phyloP scores from a whole-genome alignment of 164 flowering plant species.

The Aristolochia californica region DNA sequence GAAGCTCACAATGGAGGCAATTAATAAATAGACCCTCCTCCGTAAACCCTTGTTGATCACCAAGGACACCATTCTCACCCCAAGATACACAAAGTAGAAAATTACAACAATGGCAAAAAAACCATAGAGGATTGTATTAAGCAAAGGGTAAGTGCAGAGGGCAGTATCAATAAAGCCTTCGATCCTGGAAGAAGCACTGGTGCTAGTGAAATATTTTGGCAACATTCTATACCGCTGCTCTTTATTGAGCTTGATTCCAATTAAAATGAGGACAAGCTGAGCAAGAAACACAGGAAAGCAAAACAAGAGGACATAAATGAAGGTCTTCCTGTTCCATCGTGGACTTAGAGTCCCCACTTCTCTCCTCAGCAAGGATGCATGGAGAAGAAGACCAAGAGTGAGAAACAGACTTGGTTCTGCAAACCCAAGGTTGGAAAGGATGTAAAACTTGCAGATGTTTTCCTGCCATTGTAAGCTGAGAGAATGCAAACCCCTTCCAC shows the following conservation, averaged over 20 bases:
- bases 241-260: conserved; percentile 45
- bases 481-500: conserved; percentile 35
- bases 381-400: conserved; percentile 66
- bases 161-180: conserved; percentile 20
- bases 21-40: conserved; percentile 63
- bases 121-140: conserved; percentile 69
- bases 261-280: conserved; percentile 53
- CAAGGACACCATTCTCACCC: conserved; percentile 49
- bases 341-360: conserved; percentile 43
- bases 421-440: conserved; percentile 84
- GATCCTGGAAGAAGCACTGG: conserved; percentile 11
- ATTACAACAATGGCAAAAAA: conserved; percentile 48
- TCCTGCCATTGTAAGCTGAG: conserved; percentile 66
- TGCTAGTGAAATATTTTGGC: conserved; percentile 53
- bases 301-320: conserved; percentile 45
- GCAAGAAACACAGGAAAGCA: conserved; percentile 65
- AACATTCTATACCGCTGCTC: conserved; percentile 19
- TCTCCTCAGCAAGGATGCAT: conserved; percentile 61
- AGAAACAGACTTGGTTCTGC: conserved; percentile 92
- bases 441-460: conserved; percentile 69
- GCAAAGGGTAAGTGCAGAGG: conserved; percentile 79
- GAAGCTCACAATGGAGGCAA: conserved; percentile 58
- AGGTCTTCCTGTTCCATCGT: conserved; percentile 71
- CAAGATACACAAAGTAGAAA: conserved; percentile 63
- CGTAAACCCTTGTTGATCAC: conserved; percentile 82